Percentiles rank a stretch among this genome's conserved stretches.
Conservation (phyloP, 495 filamentous ascomycete genomes). For the Daldinia vernicosa region DNA sequence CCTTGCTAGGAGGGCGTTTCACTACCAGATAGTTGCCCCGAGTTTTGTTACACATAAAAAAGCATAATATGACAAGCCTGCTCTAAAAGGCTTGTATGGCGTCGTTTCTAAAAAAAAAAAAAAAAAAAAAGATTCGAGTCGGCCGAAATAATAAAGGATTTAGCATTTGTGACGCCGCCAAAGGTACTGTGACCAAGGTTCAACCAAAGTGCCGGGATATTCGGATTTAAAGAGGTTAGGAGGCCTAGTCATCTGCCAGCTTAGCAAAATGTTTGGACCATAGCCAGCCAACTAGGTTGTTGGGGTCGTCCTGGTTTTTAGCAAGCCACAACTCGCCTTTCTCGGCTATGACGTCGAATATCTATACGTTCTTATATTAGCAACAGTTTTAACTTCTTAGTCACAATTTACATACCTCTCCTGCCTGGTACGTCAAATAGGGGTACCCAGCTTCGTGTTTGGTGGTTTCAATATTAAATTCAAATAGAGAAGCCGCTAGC, state of each 20-base stretch:
- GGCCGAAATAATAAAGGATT: conserved; percentile 2
- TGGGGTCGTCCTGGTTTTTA: conserved; percentile 90
- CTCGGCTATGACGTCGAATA: conserved; percentile 90
- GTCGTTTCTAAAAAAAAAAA: conserved; percentile 11
- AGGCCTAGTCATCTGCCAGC: conserved; percentile 62
- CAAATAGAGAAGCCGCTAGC: conserved; percentile 90
- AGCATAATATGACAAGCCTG: conserved; percentile 20
- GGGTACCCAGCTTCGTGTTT: conserved; percentile 93
- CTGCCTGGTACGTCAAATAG: conserved; percentile 92
- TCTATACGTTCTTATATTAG: conserved; percentile 51
- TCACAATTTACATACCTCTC: conserved; percentile 67
- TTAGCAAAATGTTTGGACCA: conserved; percentile 98
- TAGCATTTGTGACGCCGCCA: conserved; percentile 4
- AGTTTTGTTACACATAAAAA: conserved; percentile 40
- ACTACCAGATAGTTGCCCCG: conserved; percentile 18
- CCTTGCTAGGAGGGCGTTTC: conserved; percentile 30
- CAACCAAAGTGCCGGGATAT: conserved; percentile 11
- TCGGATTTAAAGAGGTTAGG: conserved; percentile 1
- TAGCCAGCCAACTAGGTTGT: conserved; percentile 88
- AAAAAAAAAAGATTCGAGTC: conserved; percentile 9
- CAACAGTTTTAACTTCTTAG: not conserved
- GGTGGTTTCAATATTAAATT: conserved; percentile 94
- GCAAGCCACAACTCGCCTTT: conserved; percentile 99
- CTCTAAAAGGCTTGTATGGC: conserved; percentile 10
- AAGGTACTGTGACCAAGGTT: not conserved